phyloP scores from a whole-genome alignment of 441 rosid species.

The Gossypium gossypioides region DNA sequence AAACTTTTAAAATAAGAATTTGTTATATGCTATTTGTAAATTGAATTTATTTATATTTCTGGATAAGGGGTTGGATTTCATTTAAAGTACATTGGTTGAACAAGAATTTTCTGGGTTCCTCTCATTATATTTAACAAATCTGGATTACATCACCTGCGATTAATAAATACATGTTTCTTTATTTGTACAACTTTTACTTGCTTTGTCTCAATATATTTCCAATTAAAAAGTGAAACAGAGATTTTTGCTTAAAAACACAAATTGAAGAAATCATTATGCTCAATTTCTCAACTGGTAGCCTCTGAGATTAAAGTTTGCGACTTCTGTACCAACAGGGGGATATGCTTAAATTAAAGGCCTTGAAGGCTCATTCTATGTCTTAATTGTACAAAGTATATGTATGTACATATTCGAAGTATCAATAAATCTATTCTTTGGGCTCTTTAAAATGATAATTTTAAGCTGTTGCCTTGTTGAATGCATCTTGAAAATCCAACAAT shows the following conservation, averaged over 20 bases:
- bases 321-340: not conserved
- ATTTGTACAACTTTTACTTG: not conserved
- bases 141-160: not conserved
- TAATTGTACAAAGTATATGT: not conserved
- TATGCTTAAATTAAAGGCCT: not conserved
- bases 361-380: not conserved
- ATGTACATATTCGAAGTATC: not conserved
- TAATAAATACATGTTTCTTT: not conserved
- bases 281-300: not conserved
- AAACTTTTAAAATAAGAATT: not conserved
- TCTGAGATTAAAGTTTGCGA: not conserved
- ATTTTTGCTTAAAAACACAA: not conserved
- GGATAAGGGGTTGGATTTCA: not conserved
- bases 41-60: slow-evolving; percentile 1
- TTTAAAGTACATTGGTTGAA: not conserved
- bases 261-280: not conserved
- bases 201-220: not conserved
- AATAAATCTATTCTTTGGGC: not conserved
- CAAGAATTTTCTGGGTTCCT: not conserved
- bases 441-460: not conserved
- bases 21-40: not conserved
- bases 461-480: not conserved
- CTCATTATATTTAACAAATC: not conserved
- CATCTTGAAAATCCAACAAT: not conserved
- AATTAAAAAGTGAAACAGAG: not conserved